A percentile compares a stretch with the other conserved stretches of the same genome.
These are phyloP conservation scores for Coccomyxa sp. DNA, from an alignment of 139 green algal genomes.

Conservation along the genomic window DNA sequence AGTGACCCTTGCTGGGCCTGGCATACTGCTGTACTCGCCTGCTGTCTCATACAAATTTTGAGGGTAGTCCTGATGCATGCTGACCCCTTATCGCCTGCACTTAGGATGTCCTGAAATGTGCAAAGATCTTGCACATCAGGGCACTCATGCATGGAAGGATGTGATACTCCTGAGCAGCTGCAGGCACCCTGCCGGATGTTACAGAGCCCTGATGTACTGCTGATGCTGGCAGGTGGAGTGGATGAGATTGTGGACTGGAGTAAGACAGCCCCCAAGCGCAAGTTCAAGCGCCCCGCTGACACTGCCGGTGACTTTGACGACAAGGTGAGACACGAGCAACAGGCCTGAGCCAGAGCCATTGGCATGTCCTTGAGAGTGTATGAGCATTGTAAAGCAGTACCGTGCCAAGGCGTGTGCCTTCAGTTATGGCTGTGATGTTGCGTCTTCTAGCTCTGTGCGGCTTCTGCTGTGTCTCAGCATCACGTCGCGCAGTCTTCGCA, in stretches of 20 bases:
- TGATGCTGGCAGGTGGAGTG: constrained; percentile 21
- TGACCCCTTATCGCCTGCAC: too few species aligned
- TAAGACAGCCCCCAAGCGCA: constrained; percentile 24
- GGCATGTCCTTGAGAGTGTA: background rate
- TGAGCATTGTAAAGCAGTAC: background rate
- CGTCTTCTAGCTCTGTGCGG: background rate
- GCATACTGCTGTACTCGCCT: too few species aligned
- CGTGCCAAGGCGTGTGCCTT: background rate
- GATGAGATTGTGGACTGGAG: constrained; percentile 69
- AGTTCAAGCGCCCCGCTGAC: constrained; percentile 19
- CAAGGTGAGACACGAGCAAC: background rate
- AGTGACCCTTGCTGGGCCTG: too few species aligned
- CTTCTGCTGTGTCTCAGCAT: too few species aligned
- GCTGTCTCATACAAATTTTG: too few species aligned
- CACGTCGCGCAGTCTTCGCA: too few species aligned
- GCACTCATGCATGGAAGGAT: too few species aligned
- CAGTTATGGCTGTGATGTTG: background rate
- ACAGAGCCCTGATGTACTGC: background rate
- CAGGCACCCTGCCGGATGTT: background rate
- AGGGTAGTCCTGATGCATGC: too few species aligned
- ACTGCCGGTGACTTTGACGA: constrained; percentile 28
- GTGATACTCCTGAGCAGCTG: background rate
- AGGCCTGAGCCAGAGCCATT: background rate
- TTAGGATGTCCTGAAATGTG: too few species aligned
- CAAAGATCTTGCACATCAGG: too few species aligned